Percentiles rank a stretch among this genome's conserved stretches.
Evolutionary conservation across 345 rosid species (phyloP).

Genomic region (Rhizophora apiculata): DNA sequence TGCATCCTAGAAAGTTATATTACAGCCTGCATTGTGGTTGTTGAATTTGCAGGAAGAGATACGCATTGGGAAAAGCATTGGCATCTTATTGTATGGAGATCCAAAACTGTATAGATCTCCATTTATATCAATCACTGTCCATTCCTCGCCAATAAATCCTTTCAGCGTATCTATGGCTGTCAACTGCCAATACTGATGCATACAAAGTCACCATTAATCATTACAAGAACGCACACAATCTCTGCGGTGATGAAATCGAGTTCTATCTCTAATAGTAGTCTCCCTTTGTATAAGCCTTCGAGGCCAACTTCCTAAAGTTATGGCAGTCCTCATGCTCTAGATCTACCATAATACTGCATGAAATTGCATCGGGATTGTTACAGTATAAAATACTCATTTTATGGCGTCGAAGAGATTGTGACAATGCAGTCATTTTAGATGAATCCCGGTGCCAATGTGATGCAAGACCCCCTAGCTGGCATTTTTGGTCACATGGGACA

Average conservation of each 20-base stretch:
- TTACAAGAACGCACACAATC: constrained; percentile 38
- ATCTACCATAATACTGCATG: constrained; percentile 32
- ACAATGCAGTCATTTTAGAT: constrained; percentile 29
- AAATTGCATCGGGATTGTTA: background rate
- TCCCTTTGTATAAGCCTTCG: constrained; percentile 21
- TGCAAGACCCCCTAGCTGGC: constrained; percentile 49
- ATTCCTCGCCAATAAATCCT: background rate
- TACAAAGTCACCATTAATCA: constrained; percentile 30
- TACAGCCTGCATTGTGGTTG: too few species aligned
- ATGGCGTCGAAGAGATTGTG: too few species aligned
- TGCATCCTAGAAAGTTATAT: too few species aligned
- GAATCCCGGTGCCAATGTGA: constrained; percentile 22
- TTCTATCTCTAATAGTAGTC: constrained; percentile 38
- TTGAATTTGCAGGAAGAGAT: too few species aligned
- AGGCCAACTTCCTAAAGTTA: constrained; percentile 34
- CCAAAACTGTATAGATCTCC: background rate
- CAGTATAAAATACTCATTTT: too few species aligned
- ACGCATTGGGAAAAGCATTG: too few species aligned
- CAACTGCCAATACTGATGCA: background rate
- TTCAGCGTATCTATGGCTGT: background rate
- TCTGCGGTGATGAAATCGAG: constrained; percentile 35
- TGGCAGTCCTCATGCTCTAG: constrained; percentile 44
- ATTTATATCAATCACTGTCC: background rate
- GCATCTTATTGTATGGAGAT: too few species aligned
- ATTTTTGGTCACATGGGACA: constrained; percentile 37